Conservation (phyloP, 2,329 filamentous ascomycete species). For the Calonectria honghensis region DNA sequence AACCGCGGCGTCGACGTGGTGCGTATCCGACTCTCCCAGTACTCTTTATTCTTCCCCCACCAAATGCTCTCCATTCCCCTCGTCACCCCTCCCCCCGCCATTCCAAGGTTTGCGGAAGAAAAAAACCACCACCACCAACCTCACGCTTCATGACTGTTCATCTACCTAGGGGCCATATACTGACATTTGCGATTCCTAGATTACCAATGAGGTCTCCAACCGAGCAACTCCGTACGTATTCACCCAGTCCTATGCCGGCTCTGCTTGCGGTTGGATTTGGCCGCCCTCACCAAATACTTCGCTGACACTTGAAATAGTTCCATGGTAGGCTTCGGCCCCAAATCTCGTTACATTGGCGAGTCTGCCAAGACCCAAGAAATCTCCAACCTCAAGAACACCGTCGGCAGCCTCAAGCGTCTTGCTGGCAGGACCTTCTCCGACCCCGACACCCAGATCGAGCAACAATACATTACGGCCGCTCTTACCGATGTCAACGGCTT, state of each 20-base stretch:
- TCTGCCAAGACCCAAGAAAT: conserved; percentile 98
- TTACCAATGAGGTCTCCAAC: conserved; percentile 99
- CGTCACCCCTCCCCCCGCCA: conserved; percentile 37
- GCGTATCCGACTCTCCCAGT: conserved; percentile 68
- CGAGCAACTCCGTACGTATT: conserved; percentile 93
- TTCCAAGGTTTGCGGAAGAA: conserved; percentile 27
- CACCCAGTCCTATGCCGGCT: conserved; percentile 3
- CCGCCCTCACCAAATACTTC: conserved; percentile 31
- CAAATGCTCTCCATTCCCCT: conserved; percentile 23
- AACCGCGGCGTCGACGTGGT: conserved; percentile 99
- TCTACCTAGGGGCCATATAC: background rate
- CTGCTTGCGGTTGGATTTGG: conserved; percentile 30
- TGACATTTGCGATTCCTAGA: conserved; percentile 71
- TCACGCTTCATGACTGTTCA: too few relatives aligned
- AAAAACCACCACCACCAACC: background rate
- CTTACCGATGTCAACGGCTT: conserved; percentile 95
- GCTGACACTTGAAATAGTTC: conserved; percentile 74
- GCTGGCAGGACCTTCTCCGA: conserved; percentile 90
- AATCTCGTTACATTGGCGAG: conserved; percentile 95
- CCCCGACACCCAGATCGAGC: conserved; percentile 94
- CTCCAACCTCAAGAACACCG: conserved; percentile 99
- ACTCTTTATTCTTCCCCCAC: conserved; percentile 17
- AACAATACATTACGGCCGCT: conserved; percentile 89
- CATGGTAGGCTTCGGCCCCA: conserved; percentile 95
- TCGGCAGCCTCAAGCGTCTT: conserved; percentile 93